Evolutionary conservation across 2,329 filamentous ascomycete species (phyloP).

Genomic region (Venturia nashicola): DNA sequence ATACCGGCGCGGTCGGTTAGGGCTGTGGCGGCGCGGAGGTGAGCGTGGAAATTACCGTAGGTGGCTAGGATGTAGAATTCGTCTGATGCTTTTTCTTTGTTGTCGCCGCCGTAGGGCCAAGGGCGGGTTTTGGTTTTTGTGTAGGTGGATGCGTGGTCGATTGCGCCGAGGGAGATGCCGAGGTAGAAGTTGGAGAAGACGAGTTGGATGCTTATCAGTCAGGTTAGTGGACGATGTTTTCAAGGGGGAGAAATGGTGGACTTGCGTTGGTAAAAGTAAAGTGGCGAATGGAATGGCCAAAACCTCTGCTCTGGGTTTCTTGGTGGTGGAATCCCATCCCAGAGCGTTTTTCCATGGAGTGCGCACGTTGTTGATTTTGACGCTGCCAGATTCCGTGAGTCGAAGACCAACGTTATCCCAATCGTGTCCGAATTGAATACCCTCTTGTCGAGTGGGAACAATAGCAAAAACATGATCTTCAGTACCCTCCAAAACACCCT

Average conservation of each 20-base stretch:
- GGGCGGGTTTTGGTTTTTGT: constrained; percentile 44
- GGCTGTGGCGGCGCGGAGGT: constrained; percentile 46
- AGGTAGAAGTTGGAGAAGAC: constrained; percentile 57
- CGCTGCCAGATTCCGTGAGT: constrained; percentile 51
- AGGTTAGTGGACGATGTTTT: neutral
- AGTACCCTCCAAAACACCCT: constrained; percentile 47
- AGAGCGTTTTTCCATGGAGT: constrained; percentile 49
- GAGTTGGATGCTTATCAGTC: constrained; percentile 41
- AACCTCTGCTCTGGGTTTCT: constrained; percentile 37
- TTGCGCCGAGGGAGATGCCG: constrained; percentile 47
- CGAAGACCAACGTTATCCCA: constrained; percentile 55
- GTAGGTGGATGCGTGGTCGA: constrained; percentile 44
- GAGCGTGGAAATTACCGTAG: constrained; percentile 52
- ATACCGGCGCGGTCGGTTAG: constrained; percentile 45
- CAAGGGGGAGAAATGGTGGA: neutral
- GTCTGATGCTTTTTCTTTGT: constrained; percentile 46
- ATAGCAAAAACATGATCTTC: constrained; percentile 51
- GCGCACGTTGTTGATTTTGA: constrained; percentile 45
- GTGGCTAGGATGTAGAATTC: constrained; percentile 54
- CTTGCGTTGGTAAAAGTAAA: constrained; percentile 46
- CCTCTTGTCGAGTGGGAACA: constrained; percentile 44
- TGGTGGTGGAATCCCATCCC: constrained; percentile 43
- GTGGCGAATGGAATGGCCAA: constrained; percentile 43
- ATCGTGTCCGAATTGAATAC: constrained; percentile 46
- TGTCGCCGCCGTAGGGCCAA: constrained; percentile 53